Conservation (phyloP, 2,329 filamentous ascomycete species). For the Scleromitrula shiraiana region DNA sequence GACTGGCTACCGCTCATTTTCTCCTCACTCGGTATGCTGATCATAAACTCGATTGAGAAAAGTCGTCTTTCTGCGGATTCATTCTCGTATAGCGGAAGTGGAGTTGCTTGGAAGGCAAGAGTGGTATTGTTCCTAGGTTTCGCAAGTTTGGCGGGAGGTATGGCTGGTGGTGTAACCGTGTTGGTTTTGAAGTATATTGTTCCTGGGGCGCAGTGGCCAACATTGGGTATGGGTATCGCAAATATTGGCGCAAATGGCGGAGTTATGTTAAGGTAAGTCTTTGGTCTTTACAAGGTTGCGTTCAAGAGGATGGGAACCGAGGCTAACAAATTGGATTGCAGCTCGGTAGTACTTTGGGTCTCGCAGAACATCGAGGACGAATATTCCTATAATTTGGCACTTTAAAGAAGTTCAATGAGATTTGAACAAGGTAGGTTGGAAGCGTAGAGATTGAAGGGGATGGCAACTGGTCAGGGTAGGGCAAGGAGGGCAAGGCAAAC, state of each 20-base stretch:
- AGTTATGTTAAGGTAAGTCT: slow-evolving; percentile 52
- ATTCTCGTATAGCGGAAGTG: slow-evolving; percentile 53
- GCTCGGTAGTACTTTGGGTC: slow-evolving; percentile 58
- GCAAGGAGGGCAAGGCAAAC: no score
- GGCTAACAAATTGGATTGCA: slow-evolving; percentile 25
- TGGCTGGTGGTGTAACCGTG: slow-evolving; percentile 62
- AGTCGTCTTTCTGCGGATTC: slow-evolving; percentile 54
- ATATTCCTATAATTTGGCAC: slow-evolving; percentile 58
- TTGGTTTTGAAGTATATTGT: slow-evolving; percentile 60
- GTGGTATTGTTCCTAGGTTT: slow-evolving; percentile 62
- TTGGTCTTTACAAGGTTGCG: neutral
- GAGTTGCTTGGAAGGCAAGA: slow-evolving; percentile 61
- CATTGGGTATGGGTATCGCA: slow-evolving; percentile 56
- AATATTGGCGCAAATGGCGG: slow-evolving; percentile 58
- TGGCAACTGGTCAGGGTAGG: neutral
- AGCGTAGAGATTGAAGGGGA: neutral
- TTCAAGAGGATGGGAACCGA: neutral
- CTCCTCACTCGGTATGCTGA: slow-evolving; percentile 59
- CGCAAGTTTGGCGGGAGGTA: slow-evolving; percentile 55
- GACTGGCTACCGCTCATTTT: slow-evolving; percentile 65
- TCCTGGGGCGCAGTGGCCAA: slow-evolving; percentile 48
- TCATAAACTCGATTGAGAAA: slow-evolving; percentile 65
- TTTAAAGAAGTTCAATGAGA: slow-evolving; percentile 31
- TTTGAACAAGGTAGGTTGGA: neutral
- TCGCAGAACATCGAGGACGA: slow-evolving; percentile 68